Evolutionary conservation across 139 green algal genomes (phyloP), one percentile per base, ranked within the genome.

Genomic region (Picochlorum sp.): DNA sequence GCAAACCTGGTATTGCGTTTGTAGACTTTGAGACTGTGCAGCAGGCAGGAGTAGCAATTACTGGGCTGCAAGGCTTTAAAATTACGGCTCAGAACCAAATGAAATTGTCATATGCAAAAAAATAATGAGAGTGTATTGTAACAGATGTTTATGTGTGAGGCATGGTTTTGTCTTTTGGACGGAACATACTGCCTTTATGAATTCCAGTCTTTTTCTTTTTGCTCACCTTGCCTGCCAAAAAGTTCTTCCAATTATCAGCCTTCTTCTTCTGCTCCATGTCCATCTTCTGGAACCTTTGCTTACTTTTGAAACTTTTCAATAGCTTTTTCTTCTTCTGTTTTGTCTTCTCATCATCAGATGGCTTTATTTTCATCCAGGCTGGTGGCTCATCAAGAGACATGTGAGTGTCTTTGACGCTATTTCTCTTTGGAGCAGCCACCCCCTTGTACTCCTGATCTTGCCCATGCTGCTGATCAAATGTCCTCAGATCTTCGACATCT

Each of bases 1-100:
- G 79, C 24, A 85, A 85, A 34, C 93, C 93, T 0, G 93, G 92
- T 60, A 97, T 99, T 60, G 89, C 90, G 0, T 99, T 99, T 73
- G 85, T 98, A 7, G 93, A 99, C 71, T 97, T 87, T 60, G 84
- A 89, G 24, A 86, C 83, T 60, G 92, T 71, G 41, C 49, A 62
- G 41, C 71, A 78, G 65, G 69, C 49, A 49, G 83, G 62, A 3
- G 80, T 88, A 41, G 92, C 90, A 4, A 66, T 96, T 72, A 52
- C 71, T 7, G 91, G 91, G 6, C 77, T 97, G 61, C 87, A 98
- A 64, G 80, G 77, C 37, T 98, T 97, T 89, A 91, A 96, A 72
- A 89, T 98, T 69, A 93, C 84, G 7, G 84, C 89, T 6, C 68
- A 73, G 4, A 81, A 96, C 59, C 73, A 81, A 11, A 96, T 98